Evolutionary conservation across 768 basidiomycete genomes (phyloP).

Genomic region (Suillus paluster): DNA sequence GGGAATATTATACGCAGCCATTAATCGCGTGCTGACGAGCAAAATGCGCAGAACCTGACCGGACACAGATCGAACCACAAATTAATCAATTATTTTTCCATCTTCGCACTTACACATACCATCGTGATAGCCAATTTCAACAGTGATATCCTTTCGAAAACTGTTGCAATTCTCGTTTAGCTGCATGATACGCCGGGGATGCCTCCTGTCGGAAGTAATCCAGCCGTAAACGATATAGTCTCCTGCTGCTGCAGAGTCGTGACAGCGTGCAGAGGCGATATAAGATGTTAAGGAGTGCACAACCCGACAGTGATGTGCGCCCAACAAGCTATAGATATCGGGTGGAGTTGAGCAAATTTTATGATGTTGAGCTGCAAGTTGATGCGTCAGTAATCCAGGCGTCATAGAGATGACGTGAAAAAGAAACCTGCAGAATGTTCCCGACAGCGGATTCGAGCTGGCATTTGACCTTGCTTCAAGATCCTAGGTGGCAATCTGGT

Average conservation of each 20-base stretch:
- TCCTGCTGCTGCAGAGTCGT: conserved; percentile 19
- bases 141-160: conserved; percentile 22
- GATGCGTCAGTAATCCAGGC: too few species aligned
- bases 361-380: too few species aligned
- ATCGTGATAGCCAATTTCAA: conserved; percentile 32
- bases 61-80: conserved; percentile 34
- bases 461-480: too few species aligned
- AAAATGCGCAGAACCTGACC: conserved; percentile 28
- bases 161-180: conserved; percentile 30
- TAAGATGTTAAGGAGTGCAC: too few species aligned
- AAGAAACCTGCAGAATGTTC: too few species aligned
- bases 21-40: conserved; percentile 29
- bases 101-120: conserved; percentile 26
- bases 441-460: too few species aligned
- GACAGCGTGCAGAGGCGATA: too few species aligned
- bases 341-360: too few species aligned
- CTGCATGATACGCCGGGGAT: conserved; percentile 35
- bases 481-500: too few species aligned
- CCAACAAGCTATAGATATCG: too few species aligned
- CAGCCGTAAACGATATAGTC: conserved; percentile 28
- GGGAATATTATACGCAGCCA: conserved; percentile 31
- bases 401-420: too few species aligned
- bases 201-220: conserved; percentile 29
- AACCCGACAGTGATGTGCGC: too few species aligned
- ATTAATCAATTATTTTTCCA: background rate